phyloP scores from a whole-genome alignment of 1,284 basidiomycete species.

The Stereum hirsutum region DNA sequence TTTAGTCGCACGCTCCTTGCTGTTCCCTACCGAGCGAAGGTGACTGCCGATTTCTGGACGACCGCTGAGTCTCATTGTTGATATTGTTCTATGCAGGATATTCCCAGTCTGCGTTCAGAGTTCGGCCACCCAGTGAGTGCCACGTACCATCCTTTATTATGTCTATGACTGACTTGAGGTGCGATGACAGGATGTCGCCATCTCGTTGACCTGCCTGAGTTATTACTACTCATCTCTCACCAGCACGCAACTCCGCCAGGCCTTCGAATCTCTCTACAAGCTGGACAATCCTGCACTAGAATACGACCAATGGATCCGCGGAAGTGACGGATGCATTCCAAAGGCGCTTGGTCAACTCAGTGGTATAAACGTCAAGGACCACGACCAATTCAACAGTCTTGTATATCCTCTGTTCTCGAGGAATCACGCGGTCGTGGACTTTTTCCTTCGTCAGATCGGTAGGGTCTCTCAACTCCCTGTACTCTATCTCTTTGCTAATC shows the following conservation, averaged over 20 bases:
- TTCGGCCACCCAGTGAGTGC: conserved; percentile 48
- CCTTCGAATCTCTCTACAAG: conserved; percentile 31
- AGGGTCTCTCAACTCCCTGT: background rate
- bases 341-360: conserved; percentile 19
- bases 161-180: too few relatives aligned
- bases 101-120: conserved; percentile 37
- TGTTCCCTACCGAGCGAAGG: conserved; percentile 7
- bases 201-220: conserved; percentile 37
- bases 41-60: background rate
- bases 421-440: conserved; percentile 31
- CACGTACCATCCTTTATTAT: too few relatives aligned
- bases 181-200: too few relatives aligned
- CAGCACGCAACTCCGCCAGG: conserved; percentile 25
- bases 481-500: conserved; percentile 13
- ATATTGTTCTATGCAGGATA: conserved; percentile 20
- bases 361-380: conserved; percentile 33
- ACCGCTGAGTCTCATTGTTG: background rate
- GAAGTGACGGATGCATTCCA: conserved; percentile 17
- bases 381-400: conserved; percentile 20
- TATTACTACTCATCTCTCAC: conserved; percentile 44
- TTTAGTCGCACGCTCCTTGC: conserved; percentile 1
- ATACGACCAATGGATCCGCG: conserved; percentile 32
- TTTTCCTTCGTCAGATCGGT: too few relatives aligned
- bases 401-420: conserved; percentile 26
- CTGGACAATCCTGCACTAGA: conserved; percentile 33